Conservation (phyloP, 1,284 basidiomycete genomes). For the Testicularia cyperi region DNA sequence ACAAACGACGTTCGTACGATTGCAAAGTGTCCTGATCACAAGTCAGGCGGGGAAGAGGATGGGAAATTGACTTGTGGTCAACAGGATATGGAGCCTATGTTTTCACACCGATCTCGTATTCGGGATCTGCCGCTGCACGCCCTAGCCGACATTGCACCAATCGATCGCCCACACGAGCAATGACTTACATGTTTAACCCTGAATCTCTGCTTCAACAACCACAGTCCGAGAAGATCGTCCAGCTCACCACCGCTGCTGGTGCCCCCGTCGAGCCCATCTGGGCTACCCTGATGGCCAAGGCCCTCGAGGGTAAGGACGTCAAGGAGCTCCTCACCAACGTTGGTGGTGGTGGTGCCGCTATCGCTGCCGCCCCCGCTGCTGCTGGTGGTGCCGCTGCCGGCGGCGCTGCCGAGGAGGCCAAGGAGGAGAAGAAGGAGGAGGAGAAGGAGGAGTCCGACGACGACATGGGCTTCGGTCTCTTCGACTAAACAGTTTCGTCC, state of each 20-base stretch:
- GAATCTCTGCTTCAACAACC: background rate
- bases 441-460: slow-evolving; percentile 61
- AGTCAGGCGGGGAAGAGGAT: too few relatives aligned
- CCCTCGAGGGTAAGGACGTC: slow-evolving; percentile 95
- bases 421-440: slow-evolving; percentile 70
- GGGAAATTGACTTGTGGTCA: too few relatives aligned
- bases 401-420: slow-evolving; percentile 73
- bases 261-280: slow-evolving; percentile 95
- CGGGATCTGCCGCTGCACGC: too few relatives aligned
- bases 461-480: slow-evolving; percentile 73
- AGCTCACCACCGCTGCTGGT: slow-evolving; percentile 78
- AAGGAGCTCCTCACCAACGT: slow-evolving; percentile 92
- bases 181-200: too few relatives aligned
- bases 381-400: slow-evolving; percentile 69
- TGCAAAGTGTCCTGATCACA: too few relatives aligned
- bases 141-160: too few relatives aligned
- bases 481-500: slow-evolving; percentile 71
- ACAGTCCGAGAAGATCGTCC: slow-evolving; percentile 85
- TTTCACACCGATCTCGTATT: too few relatives aligned
- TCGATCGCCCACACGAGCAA: too few relatives aligned
- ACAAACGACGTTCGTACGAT: too few relatives aligned
- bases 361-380: slow-evolving; percentile 64
- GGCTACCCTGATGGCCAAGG: slow-evolving; percentile 93
- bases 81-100: too few relatives aligned
- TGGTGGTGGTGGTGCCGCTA: slow-evolving; percentile 71